Percentiles rank a stretch among this genome's conserved stretches.
phyloP scores from a whole-genome alignment of 2,329 filamentous ascomycete genomes.

The Dothiorella sarmentorum region DNA sequence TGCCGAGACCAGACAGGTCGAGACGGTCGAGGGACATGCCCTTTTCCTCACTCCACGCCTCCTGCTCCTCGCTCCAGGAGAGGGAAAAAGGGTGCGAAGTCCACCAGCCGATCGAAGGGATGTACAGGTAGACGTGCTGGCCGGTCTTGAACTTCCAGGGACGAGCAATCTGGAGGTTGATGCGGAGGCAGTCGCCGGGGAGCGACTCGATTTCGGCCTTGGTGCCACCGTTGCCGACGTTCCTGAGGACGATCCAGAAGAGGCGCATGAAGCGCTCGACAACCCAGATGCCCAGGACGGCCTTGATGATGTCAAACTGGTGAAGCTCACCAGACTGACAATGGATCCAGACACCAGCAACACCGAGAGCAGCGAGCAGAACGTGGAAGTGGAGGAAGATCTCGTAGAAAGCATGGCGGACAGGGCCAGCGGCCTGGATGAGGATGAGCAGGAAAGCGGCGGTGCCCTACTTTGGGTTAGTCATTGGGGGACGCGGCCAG shows the following conservation, averaged over 20 bases:
- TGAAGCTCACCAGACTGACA: constrained; percentile 52
- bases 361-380: constrained; percentile 54
- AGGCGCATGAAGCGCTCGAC: constrained; percentile 61
- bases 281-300: constrained; percentile 64
- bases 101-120: constrained; percentile 68
- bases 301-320: constrained; percentile 59
- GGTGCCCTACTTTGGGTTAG: constrained; percentile 45
- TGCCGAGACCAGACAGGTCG: constrained; percentile 41
- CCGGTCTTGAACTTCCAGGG: constrained; percentile 74
- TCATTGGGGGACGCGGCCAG: not conserved
- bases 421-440: constrained; percentile 65
- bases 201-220: constrained; percentile 70
- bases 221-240: constrained; percentile 63
- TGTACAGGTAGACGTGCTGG: constrained; percentile 76
- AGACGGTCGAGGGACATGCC: constrained; percentile 48
- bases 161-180: constrained; percentile 70
- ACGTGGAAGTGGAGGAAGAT: constrained; percentile 73
- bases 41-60: constrained; percentile 40
- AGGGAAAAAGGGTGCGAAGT: constrained; percentile 78
- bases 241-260: constrained; percentile 60
- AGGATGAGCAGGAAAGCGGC: constrained; percentile 60
- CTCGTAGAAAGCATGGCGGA: constrained; percentile 78
- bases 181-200: constrained; percentile 69
- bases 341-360: constrained; percentile 66
- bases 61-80: constrained; percentile 69